Evolutionary conservation across 306 rosid species (phyloP).

Genomic region (Myrica gale): DNA sequence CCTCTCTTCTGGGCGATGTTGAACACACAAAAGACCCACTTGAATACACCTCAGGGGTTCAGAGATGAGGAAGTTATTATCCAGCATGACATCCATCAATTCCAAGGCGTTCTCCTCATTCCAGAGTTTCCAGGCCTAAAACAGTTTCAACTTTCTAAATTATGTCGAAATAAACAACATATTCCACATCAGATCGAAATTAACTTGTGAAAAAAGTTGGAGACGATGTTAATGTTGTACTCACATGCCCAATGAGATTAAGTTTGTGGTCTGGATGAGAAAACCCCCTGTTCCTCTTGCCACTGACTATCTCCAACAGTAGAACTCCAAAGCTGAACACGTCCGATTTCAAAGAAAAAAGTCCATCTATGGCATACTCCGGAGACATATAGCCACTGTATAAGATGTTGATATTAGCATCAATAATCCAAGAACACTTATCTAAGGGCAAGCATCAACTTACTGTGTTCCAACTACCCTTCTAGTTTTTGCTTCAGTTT

Average conservation of each 20-base stretch:
- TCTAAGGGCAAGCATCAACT: conserved; percentile 9
- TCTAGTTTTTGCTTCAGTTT: conserved; percentile 41
- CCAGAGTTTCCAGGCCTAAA: conserved; percentile 67
- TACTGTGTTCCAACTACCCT: conserved; percentile 48
- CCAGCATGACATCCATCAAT: conserved; percentile 42
- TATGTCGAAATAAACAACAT: neutral
- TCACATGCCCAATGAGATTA: conserved; percentile 50
- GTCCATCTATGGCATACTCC: conserved; percentile 42
- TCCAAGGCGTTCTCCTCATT: conserved; percentile 46
- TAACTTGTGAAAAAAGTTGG: neutral
- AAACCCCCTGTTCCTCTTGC: conserved; percentile 45
- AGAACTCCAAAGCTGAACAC: conserved; percentile 45
- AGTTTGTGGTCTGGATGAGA: conserved; percentile 44
- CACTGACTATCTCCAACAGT: conserved; percentile 36
- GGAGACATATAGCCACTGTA: conserved; percentile 30
- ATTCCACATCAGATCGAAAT: neutral
- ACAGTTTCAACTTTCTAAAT: neutral
- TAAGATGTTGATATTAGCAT: conserved; percentile 9
- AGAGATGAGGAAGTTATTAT: neutral
- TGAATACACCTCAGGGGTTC: conserved; percentile 44
- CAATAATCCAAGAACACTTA: neutral
- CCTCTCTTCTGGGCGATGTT: conserved; percentile 50
- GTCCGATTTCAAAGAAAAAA: conserved; percentile 40
- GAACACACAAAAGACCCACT: conserved; percentile 54
- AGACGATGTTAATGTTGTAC: conserved; percentile 20